Conservation (phyloP, 768 basidiomycete genomes). For the Sporobolomyces phaffii region DNA sequence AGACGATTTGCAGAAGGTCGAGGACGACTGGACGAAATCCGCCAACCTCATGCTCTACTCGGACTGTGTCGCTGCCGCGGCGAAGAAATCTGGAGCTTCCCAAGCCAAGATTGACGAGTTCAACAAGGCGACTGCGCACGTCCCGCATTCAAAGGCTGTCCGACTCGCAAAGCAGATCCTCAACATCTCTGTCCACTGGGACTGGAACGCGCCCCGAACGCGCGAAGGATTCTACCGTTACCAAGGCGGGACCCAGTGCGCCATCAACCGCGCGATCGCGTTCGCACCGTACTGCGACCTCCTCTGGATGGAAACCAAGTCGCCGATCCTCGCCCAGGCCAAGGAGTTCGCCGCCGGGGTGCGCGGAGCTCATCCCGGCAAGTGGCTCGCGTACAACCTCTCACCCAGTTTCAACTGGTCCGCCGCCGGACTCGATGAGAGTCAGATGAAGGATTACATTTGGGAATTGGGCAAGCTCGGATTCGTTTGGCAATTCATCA, state of each 20-base stretch:
- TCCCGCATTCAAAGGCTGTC: slow-evolving; percentile 65
- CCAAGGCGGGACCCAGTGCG: slow-evolving; percentile 92
- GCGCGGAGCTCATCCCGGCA: slow-evolving; percentile 63
- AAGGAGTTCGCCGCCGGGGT: slow-evolving; percentile 86
- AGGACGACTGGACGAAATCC: slow-evolving; percentile 75
- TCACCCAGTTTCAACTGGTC: slow-evolving; percentile 54
- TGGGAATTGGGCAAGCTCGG: slow-evolving; percentile 93
- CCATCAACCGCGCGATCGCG: slow-evolving; percentile 81
- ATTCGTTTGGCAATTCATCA: slow-evolving; percentile 99
- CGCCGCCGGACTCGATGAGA: slow-evolving; percentile 76
- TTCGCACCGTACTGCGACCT: slow-evolving; percentile 91
- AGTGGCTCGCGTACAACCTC: slow-evolving; percentile 95
- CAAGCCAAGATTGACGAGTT: slow-evolving; percentile 58
- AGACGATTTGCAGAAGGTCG: slow-evolving; percentile 71
- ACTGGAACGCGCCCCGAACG: slow-evolving; percentile 90
- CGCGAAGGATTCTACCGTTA: slow-evolving; percentile 96
- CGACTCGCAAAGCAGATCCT: slow-evolving; percentile 55
- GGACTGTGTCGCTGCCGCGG: slow-evolving; percentile 61
- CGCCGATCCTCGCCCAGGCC: slow-evolving; percentile 84
- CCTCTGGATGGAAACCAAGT: slow-evolving; percentile 96
- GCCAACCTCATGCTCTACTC: slow-evolving; percentile 78
- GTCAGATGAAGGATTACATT: slow-evolving; percentile 79
- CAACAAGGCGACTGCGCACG: slow-evolving; percentile 58
- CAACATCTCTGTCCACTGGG: slow-evolving; percentile 58
- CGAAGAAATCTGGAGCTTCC: slow-evolving; percentile 51